Base-by-base conservation (phyloP, 2,329 filamentous ascomycete genomes). In the Fusarium poae region DNA sequence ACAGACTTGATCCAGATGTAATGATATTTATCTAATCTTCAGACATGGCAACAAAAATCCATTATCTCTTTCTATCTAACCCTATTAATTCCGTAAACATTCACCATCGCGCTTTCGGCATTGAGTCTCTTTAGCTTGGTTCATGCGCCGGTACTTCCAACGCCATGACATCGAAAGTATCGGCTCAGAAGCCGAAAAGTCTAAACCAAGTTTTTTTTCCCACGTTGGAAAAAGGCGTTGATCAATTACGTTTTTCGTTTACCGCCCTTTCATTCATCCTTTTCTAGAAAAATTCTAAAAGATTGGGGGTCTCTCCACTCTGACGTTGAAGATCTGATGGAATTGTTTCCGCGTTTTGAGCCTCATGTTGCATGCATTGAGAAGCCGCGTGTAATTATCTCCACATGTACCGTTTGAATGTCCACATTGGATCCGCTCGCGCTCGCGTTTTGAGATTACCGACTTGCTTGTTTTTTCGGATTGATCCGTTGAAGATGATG, bases 391-490 rank as follows among this genome's bases (percentile, higher is more conserved):
- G 25, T 11, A 4, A 12, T 1, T 1, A 8, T 35, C 34, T 32
- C 60, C 50, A 63, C 50, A 25, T 25, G 10, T 16, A 20, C 21
- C 16, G 13, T 49, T 25, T 1, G 2, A 27, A 37, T 21, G 23
- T 50, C 32, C 25, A 50, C 21, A 18, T 20, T 10, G 21, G 23
- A 29, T 34, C 58, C 58, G 50, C 58, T 63, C 50, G 60, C 50
- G 58, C 50, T 63, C 60, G 58, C 51, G 44, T 59, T 30, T 40
- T 18, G 5, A 20, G 6, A 45, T 13, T 46, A 3, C 52, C 60
- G 40, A 52, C 6, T 16, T 21, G 18, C 5, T 10, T 18, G 10
- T 7, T 20, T 27, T 27, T 23, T 40, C 23, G 15, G 39, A 29
- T 23, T 6, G 6, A 30, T 49, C n/a, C 29, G n/a, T 23, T 21